Evolutionary conservation across 2,329 filamentous ascomycete genomes (phyloP), one percentile per base, ranked within the genome.

Genomic region (Lizonia empirigonia): DNA sequence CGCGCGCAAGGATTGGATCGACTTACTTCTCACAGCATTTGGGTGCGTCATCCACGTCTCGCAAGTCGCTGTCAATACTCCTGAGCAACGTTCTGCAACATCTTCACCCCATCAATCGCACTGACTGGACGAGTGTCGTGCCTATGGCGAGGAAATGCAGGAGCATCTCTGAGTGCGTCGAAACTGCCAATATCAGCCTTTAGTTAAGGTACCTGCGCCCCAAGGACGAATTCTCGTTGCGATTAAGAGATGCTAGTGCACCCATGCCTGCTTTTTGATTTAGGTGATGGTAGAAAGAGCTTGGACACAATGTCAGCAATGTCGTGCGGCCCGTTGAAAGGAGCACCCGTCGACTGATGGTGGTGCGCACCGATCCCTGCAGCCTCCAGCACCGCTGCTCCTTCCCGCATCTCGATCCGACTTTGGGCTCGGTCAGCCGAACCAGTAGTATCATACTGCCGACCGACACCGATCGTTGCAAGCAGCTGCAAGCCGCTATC

Each of bases 11-110:
- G 52, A 58, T 55, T 60, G 59, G 57, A 44, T 39, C 26, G 36
- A 81, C 89, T 80, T 79, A 95, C 91, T 97, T 99, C 77, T 97
- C 89, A 80, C 93, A 97, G 63, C 91, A 86, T 74, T 87, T 93
- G 1, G 93, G 94, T 32, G 91, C 90, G 70, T 93, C 89, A 63
- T 96, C 90, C 29, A 35, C 19, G 48, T 55, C 50, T 49, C 24
- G 45, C 48, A 55, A 46, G 44, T 38, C 33, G 38, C 36, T 49
- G 42, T 55, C 58, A 61, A 53, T 58, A 50, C 19, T 53, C 16
- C 22, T 58, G 45, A 44, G 49, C 45, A 55, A 62, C 64, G 54
- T 67, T 51, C 24, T 55, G 29, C 56, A 36, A 37, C 50, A 40
- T 54, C 22, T 13, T n/a, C 22, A 20, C 27, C 12, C 23, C 18